phyloP scores from a whole-genome alignment of 352 stramenopile species.

The Phytophthora sojae region DNA sequence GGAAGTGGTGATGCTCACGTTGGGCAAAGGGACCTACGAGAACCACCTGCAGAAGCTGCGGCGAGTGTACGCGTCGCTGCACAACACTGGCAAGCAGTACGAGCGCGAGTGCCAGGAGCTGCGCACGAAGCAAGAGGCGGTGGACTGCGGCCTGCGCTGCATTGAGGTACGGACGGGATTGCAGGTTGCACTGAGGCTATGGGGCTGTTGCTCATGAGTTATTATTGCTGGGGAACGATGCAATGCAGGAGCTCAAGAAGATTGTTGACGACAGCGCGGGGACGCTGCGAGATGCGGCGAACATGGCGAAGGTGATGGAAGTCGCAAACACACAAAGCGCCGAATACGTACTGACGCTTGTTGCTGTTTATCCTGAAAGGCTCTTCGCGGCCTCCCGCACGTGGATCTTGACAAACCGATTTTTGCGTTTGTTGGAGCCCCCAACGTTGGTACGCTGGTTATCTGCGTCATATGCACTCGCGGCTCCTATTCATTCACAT shows the following conservation, averaged over 20 bases:
- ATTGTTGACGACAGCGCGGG: constrained; percentile 52
- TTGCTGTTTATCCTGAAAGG: constrained; percentile 33
- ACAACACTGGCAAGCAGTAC: constrained; percentile 80
- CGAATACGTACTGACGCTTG: neutral
- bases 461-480: neutral
- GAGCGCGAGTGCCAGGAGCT: constrained; percentile 72
- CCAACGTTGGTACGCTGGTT: constrained; percentile 77
- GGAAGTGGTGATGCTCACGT: constrained; percentile 85
- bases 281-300: constrained; percentile 54
- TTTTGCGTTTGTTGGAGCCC: constrained; percentile 85
- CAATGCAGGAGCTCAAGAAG: constrained; percentile 48
- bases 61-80: constrained; percentile 77
- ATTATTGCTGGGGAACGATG: neutral
- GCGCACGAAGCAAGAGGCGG: constrained; percentile 83
- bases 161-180: constrained; percentile 56
- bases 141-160: constrained; percentile 78
- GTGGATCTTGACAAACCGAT: constrained; percentile 85
- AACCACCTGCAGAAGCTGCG: constrained; percentile 76
- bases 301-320: constrained; percentile 65
- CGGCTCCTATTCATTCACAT: neutral
- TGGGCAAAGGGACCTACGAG: constrained; percentile 79
- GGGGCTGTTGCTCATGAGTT: neutral
- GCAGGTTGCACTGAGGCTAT: neutral
- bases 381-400: constrained; percentile 74
- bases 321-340: neutral